Evolutionary conservation across 164 flowering plant genomes (phyloP).

Genomic region (Piper longum): DNA sequence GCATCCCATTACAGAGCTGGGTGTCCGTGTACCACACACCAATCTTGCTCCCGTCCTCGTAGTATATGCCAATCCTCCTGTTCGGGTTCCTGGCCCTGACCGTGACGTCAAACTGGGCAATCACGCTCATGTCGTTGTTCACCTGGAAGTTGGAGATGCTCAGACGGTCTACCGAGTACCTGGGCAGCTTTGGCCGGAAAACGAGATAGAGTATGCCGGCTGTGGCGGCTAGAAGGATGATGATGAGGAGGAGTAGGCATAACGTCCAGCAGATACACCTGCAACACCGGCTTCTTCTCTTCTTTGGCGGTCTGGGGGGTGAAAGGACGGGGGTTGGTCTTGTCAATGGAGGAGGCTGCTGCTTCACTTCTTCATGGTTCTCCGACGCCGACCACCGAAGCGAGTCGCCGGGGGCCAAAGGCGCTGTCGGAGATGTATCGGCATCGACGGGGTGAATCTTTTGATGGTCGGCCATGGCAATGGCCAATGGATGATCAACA

Average conservation of each 20-base stretch:
- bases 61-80: slow-evolving; percentile 74
- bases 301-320: slow-evolving; percentile 31
- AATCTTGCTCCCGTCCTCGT: slow-evolving; percentile 45
- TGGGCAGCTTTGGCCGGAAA: slow-evolving; percentile 65
- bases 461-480: slow-evolving; percentile 35
- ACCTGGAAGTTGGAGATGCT: slow-evolving; percentile 32
- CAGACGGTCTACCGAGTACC: slow-evolving; percentile 48
- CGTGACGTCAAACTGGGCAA: slow-evolving; percentile 47
- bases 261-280: slow-evolving; percentile 55
- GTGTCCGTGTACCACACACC: slow-evolving; percentile 41
- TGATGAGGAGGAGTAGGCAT: slow-evolving; percentile 25
- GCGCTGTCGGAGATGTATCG: slow-evolving; percentile 29
- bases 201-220: slow-evolving; percentile 42
- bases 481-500: not conserved
- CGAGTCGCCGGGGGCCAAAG: slow-evolving; percentile 27
- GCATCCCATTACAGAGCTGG: slow-evolving; percentile 39
- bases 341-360: slow-evolving; percentile 10
- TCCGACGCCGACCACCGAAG: slow-evolving; percentile 24
- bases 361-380: slow-evolving; percentile 12
- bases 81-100: slow-evolving; percentile 71
- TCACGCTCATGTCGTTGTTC: slow-evolving; percentile 29
- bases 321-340: slow-evolving; percentile 15
- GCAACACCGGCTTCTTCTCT: slow-evolving; percentile 34
- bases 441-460: slow-evolving; percentile 51
- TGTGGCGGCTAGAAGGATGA: slow-evolving; percentile 26